Evolutionary conservation across 2,329 filamentous ascomycete genomes (phyloP), one percentile per base, ranked within the genome.

Genomic region (Exophiala alcalophila): DNA sequence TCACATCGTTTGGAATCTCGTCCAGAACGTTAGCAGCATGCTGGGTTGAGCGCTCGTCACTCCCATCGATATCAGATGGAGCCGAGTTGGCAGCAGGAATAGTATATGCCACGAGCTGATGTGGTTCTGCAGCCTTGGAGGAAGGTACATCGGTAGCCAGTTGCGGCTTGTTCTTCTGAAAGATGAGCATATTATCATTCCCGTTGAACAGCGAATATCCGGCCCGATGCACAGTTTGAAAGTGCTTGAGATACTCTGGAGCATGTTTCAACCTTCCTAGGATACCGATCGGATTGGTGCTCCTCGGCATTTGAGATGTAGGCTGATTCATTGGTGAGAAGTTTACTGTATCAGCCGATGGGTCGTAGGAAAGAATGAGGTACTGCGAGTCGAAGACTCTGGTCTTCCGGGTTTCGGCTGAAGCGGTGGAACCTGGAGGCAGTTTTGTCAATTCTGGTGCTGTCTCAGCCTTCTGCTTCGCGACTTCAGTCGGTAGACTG

Each of bases 191-290:
- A 44, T 70, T 60, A 7, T 61, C 62, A 10, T 62, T 61, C 1
- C 67, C 68, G 4, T 63, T 65, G 8, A 64, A 61, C 25, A 71
- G 63, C 11, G 67, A 65, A 37, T 67, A 71, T 3, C 67, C 68
- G 25, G 65, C 60, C 18, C 53, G 39, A 37, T 64, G 56, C 57
- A 71, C 61, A 19, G 57, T 47, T 4, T 57, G 55, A 25, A 70
- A 66, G 40, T 66, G 61, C 3, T 62, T 61, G 2, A 70, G 49
- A 31, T 70, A 70, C 24, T 63, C 64, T n/a, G 62, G 61, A 3
- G 67, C 63, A 18, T 64, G 61, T 23, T 65, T 60, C 5, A 71
- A 52, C 8, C 57, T 61, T 12, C 61, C 54, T 5, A 71, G 53
- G 4, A 68, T 54, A 9, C 66, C 60, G n/a, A 57, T 53, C 5